Evolutionary conservation across 108 stramenopile genomes (phyloP), one percentile per base, ranked within the genome.

Genomic region (Nitzschia palea): DNA sequence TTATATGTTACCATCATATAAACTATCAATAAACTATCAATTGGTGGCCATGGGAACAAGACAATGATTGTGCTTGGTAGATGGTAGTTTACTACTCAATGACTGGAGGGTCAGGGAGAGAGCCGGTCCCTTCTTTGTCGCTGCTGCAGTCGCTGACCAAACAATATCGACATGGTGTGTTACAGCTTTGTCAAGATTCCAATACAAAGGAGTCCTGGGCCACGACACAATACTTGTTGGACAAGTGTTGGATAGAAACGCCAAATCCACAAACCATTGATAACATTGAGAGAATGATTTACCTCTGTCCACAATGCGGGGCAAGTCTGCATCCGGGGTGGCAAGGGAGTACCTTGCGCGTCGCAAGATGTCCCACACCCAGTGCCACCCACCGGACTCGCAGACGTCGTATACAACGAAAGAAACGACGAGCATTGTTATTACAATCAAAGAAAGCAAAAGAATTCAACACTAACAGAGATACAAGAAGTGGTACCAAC

Each of bases 231-330:
- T 29, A 37, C 14, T 10, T 71, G 0, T 37, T 71, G 14, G 70
- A 71, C 32, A 20, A 44, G 14, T 23, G 47, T 6, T 62, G 70
- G 70, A 33, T 37, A 12, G 29, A 69, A 26, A 17, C 58, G 6
- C 6, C 17, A 14, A 34, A 4, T 42, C 15, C 1, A 37, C 12
- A 28, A 10, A 48, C 28, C 18, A 42, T 31, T 4, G 17, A 26
- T n/a, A 31, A 20, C 18, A 17, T 30, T 34, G 31, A 51, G 8
- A 0, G 0, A 10, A 20, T 65, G 4, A 18, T 25, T 5, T 32
- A 65, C 27, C 33, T 8, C 9, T 74, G 73, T 28, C 40, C 69
- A 28, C 32, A 27, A 52, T 74, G 73, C 54, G 73, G 73, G 9
- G 48, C 35, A 15, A 28, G 15, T 28, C 31, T 74, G 27, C 65